Evolutionary conservation across 768 basidiomycete genomes (phyloP), one percentile per base, ranked within the genome.

Genomic region (Termitomyces heimii): DNA sequence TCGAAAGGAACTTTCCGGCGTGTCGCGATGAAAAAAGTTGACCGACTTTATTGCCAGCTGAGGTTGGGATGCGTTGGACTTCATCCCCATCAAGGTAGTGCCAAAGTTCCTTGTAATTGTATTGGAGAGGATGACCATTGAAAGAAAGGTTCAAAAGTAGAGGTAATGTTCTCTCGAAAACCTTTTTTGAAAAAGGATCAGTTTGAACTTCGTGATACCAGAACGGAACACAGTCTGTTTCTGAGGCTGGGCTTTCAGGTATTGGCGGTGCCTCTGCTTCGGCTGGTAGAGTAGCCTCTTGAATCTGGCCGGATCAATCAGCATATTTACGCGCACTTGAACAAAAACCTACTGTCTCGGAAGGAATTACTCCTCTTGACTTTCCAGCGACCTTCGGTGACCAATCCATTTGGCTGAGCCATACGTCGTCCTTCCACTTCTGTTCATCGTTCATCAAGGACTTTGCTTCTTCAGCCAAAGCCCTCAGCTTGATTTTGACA

Each of bases 361-460:
- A 58, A 16, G 72, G 63, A 12, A 70, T 55, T 8, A 89, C 66
- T 0, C 89, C 89, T 66, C 90, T 76, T 9, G 86, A 84, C 68
- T 84, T 84, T 37, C 82, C 80, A 0, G 83, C 85, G 6, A 80
- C 76, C 70, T 98, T 98, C 1, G 92, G 92, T 1, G 91, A 86
- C 97, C 97, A 98, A 68, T 99, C 95, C 56, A 98, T 76, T 69
- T 99, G 97, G 49, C 77, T 81, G 14, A 95, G 71, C 93, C 94
- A 97, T 7, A 84, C 84, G 69, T 93, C 89, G 3, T 79, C 76
- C 67, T 77, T 81, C 88, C 85, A 93, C 49, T 67, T 70, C 31
- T 73, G 67, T 20, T 57, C 55, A 8, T 65, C 65, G 40, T 74
- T 71, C 74, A 82, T 76, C 70, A 87, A 60, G 7, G 81, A 77